phyloP scores from a whole-genome alignment of 75 land plant species.

The Adiantum capillusveneris region DNA sequence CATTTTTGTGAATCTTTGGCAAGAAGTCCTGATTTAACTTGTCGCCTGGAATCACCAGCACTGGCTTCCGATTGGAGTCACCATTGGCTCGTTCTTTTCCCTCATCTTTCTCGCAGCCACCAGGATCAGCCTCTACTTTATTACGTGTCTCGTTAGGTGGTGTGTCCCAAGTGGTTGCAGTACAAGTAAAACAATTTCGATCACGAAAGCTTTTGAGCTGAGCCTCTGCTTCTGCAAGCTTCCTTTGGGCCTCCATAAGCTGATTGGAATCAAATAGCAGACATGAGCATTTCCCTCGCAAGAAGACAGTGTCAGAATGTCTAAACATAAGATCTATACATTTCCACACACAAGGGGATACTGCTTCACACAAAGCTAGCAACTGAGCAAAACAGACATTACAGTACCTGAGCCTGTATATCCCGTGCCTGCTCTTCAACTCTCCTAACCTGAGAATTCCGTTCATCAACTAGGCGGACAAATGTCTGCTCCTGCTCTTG shows the following conservation, averaged over 20 bases:
- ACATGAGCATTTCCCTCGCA: too few species aligned
- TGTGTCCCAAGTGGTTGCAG: too few species aligned
- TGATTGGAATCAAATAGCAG: too few species aligned
- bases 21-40: not conserved
- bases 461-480: not conserved
- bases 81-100: not conserved
- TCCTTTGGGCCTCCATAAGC: slow-evolving; percentile 49
- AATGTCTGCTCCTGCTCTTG: not conserved
- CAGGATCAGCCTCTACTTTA: too few species aligned
- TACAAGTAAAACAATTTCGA: too few species aligned
- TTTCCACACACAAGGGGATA: too few species aligned
- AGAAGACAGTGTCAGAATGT: too few species aligned
- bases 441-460: not conserved
- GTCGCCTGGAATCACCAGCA: slow-evolving; percentile 18
- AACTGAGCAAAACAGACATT: too few species aligned
- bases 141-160: too few species aligned
- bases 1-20: not conserved
- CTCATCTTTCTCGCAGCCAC: too few species aligned
- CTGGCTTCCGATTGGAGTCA: slow-evolving; percentile 11
- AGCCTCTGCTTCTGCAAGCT: slow-evolving; percentile 32
- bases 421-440: not conserved
- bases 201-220: slow-evolving; percentile 4
- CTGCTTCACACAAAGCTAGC: too few species aligned
- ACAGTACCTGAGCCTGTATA: not conserved
- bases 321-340: too few species aligned